Percentiles rank a stretch among this genome's conserved stretches.
phyloP scores from a whole-genome alignment of 768 basidiomycete genomes.

The Trametes punicea region DNA sequence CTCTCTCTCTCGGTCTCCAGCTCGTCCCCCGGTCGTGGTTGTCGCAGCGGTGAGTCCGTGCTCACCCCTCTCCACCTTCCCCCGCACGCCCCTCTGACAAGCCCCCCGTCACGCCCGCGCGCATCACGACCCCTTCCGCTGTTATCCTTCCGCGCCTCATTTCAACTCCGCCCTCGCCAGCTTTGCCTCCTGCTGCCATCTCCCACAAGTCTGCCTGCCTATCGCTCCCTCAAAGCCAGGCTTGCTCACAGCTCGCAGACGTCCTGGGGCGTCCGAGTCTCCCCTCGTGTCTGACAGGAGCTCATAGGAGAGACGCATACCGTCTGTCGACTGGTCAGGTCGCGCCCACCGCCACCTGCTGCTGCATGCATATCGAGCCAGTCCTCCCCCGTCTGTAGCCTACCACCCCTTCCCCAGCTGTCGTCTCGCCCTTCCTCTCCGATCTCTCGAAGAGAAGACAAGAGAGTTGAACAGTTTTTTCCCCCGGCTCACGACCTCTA shows the following conservation, averaged over 20 bases:
- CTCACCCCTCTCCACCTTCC: not conserved
- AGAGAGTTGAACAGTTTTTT: conserved; percentile 17
- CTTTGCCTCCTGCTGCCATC: conserved; percentile 30
- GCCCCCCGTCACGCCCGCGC: not conserved
- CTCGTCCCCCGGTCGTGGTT: conserved; percentile 12
- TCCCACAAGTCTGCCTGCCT: conserved; percentile 26
- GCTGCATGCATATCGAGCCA: conserved; percentile 30
- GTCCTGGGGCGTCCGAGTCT: conserved; percentile 25
- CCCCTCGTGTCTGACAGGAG: conserved; percentile 18
- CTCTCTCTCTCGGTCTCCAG: conserved; percentile 10
- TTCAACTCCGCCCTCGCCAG: conserved; percentile 26
- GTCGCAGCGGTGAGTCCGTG: conserved; percentile 11
- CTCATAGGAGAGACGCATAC: conserved; percentile 12
- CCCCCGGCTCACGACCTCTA: conserved; percentile 16
- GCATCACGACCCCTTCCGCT: conserved; percentile 15
- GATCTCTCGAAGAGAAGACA: conserved; percentile 23
- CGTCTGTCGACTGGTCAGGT: conserved; percentile 17
- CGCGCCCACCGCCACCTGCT: conserved; percentile 10
- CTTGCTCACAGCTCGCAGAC: conserved; percentile 28
- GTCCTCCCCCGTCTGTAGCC: conserved; percentile 24
- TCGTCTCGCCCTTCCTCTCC: conserved; percentile 29
- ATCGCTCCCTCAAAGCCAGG: conserved; percentile 28
- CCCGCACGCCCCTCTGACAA: conserved; percentile 5
- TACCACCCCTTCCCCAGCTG: conserved; percentile 17
- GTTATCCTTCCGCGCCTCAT: conserved; percentile 22